These are phyloP conservation scores for Diutina neorugosa DNA, from an alignment of 1,139 yeast species.

Conservation along the genomic window DNA sequence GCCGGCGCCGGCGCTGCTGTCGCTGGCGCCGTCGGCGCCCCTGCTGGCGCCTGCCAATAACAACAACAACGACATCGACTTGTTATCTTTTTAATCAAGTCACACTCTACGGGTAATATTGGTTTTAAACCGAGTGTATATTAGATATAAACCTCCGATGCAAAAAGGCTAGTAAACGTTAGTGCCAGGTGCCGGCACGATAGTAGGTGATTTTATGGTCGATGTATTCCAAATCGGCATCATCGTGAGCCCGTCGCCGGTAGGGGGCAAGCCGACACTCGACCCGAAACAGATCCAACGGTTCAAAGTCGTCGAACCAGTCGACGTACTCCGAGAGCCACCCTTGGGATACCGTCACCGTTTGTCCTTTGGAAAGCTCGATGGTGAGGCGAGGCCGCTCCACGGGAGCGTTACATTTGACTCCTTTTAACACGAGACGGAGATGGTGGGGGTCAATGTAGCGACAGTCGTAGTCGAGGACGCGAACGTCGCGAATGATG, in stretches of 20 bases:
- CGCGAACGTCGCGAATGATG: not conserved
- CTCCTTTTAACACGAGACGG: not conserved
- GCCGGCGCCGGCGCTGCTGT: conserved; percentile 3
- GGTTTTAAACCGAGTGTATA: not conserved
- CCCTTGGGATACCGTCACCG: not conserved
- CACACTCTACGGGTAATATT: not conserved
- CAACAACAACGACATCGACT: conserved; percentile 3
- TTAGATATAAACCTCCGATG: not conserved
- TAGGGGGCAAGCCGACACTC: not conserved
- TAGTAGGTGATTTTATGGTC: not conserved
- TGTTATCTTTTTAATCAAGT: not conserved
- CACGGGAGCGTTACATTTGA: not conserved
- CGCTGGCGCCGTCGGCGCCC: not conserved
- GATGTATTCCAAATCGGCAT: not conserved
- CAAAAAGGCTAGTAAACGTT: too few species aligned
- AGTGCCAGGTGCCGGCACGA: not conserved
- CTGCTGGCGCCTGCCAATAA: not conserved
- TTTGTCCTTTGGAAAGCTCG: not conserved
- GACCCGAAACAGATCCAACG: not conserved
- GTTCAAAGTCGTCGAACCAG: conserved; percentile 3
- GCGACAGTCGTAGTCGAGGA: not conserved
- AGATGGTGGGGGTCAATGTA: not conserved
- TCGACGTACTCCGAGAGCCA: not conserved
- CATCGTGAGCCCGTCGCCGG: not conserved
- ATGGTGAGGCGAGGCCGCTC: not conserved